Conservation (phyloP, 768 basidiomycete genomes). For the Russula vinacea region DNA sequence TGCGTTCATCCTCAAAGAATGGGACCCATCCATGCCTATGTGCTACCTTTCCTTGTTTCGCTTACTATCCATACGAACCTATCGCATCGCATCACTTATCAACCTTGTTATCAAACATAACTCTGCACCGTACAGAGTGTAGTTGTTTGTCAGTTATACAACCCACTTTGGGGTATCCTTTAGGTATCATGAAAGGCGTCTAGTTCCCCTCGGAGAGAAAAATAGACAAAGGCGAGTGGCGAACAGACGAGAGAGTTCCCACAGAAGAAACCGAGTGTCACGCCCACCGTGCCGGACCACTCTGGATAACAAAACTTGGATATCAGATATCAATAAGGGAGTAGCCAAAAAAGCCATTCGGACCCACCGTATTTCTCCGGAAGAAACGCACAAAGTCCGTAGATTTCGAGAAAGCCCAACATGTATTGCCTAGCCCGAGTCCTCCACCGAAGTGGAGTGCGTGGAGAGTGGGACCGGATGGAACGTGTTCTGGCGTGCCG, state of each 20-base stretch:
- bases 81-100: no score
- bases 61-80: no score
- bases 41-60: no score
- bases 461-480: no score
- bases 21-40: no score
- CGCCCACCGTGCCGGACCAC: slow-evolving; percentile 11
- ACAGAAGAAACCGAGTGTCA: slow-evolving; percentile 15
- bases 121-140: neutral
- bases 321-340: neutral
- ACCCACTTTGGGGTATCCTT: neutral
- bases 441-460: neutral
- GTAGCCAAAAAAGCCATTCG: neutral
- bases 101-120: no score
- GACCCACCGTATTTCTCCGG: slow-evolving; percentile 6
- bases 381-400: slow-evolving; percentile 9
- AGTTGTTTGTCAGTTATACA: neutral
- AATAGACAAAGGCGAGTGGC: slow-evolving; percentile 6
- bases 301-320: slow-evolving; percentile 3
- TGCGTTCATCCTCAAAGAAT: no score
- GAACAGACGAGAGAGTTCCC: slow-evolving; percentile 15
- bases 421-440: neutral
- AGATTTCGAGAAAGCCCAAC: neutral
- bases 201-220: neutral
- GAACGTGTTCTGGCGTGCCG: no score
- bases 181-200: neutral